Evolutionary conservation across 768 basidiomycete species (phyloP).

Genomic region (Cyathus striatus): DNA sequence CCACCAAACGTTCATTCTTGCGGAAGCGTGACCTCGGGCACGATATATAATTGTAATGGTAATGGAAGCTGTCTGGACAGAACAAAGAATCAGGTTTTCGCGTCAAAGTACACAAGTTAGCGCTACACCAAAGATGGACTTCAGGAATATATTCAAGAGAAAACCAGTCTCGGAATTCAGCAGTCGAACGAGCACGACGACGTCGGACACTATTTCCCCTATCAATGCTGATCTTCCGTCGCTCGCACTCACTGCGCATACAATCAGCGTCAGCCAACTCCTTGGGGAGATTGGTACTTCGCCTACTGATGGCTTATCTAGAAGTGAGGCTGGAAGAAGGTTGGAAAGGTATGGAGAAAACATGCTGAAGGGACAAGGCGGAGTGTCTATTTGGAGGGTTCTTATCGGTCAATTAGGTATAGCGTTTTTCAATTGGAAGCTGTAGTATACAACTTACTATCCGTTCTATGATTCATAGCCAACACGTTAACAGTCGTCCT

Average conservation of each 20-base stretch:
- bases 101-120: too few species aligned
- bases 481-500: constrained; percentile 36
- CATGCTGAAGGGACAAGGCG: constrained; percentile 24
- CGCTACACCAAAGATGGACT: too few species aligned
- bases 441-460: too few species aligned
- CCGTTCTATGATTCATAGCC: too few species aligned
- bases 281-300: constrained; percentile 26
- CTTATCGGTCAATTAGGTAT: constrained; percentile 29
- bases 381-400: constrained; percentile 27
- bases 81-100: too few species aligned
- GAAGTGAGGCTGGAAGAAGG: constrained; percentile 26
- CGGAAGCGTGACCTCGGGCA: too few species aligned
- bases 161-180: constrained; percentile 15
- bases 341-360: constrained; percentile 27
- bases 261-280: constrained; percentile 19
- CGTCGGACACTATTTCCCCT: constrained; percentile 25
- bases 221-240: constrained; percentile 23
- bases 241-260: constrained; percentile 25
- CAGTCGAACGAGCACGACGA: constrained; percentile 24
- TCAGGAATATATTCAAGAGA: too few species aligned
- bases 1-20: too few species aligned
- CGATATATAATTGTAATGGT: too few species aligned
- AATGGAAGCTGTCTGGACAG: too few species aligned
- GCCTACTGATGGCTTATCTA: constrained; percentile 25
- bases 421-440: too few species aligned